Percentiles rank a stretch among this genome's conserved stretches.
Conservation (phyloP, 495 filamentous ascomycete genomes). For the Aspergillus homomorphus region DNA sequence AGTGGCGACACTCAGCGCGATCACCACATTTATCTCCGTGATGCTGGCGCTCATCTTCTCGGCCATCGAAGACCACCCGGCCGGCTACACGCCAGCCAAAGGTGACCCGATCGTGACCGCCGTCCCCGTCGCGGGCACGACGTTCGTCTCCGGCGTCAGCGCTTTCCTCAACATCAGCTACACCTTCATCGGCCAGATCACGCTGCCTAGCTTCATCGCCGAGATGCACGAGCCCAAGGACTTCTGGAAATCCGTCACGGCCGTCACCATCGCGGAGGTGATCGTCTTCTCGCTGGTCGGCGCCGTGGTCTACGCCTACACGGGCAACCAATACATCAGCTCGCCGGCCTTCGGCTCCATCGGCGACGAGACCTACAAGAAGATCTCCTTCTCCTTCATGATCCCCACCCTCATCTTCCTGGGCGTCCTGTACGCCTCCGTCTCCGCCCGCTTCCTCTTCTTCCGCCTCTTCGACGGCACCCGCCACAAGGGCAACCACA, state of each 20-base stretch:
- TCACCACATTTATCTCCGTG: conserved; percentile 85
- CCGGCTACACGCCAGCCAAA: conserved; percentile 50
- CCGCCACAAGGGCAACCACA: conserved; percentile 72
- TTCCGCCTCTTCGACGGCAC: conserved; percentile 78
- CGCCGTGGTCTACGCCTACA: conserved; percentile 72
- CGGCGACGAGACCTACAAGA: conserved; percentile 67
- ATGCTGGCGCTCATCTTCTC: conserved; percentile 76
- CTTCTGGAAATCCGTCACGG: conserved; percentile 86
- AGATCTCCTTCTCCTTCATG: conserved; percentile 88
- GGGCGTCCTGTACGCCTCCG: conserved; percentile 82
- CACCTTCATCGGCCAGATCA: conserved; percentile 92
- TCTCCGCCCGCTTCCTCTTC: conserved; percentile 83
- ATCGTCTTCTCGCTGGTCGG: conserved; percentile 78
- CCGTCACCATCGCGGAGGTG: conserved; percentile 79
- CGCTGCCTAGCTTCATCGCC: conserved; percentile 84
- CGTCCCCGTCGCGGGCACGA: conserved; percentile 65
- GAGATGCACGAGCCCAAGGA: conserved; percentile 86
- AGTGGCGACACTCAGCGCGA: conserved; percentile 68
- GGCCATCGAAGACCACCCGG: conserved; percentile 66
- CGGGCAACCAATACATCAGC: conserved; percentile 78
- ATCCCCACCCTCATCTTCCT: conserved; percentile 87
- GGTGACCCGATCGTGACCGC: conserved; percentile 63
- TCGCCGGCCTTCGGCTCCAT: conserved; percentile 80
- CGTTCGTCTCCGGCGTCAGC: conserved; percentile 73
- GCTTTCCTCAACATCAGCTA: conserved; percentile 90